Percentiles rank a stretch among this genome's conserved stretches.
phyloP scores from a whole-genome alignment of 768 basidiomycete genomes.

The Panaeolus cyanescens region DNA sequence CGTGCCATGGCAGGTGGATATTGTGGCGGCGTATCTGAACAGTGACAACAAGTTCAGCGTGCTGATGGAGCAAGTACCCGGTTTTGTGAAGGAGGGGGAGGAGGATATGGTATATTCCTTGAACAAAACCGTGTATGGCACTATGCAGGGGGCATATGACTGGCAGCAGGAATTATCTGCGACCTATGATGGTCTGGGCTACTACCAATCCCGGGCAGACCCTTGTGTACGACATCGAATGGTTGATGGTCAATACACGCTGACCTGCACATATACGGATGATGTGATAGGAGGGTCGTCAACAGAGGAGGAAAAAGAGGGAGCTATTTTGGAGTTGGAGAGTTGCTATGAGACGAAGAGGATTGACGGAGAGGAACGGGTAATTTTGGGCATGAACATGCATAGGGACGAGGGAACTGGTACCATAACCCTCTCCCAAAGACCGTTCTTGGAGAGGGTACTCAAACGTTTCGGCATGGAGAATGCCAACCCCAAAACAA shows the following conservation, averaged over 20 bases:
- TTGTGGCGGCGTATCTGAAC: constrained; percentile 14
- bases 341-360: constrained; percentile 12
- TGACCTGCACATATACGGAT: too few relatives aligned
- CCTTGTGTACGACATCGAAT: too few relatives aligned
- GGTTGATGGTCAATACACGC: too few relatives aligned
- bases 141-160: constrained; percentile 22
- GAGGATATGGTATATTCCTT: constrained; percentile 20
- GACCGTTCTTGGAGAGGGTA: constrained; percentile 6
- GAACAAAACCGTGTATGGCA: constrained; percentile 24
- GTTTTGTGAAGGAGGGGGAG: constrained; percentile 14
- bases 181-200: too few relatives aligned
- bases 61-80: constrained; percentile 14
- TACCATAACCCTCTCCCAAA: constrained; percentile 9
- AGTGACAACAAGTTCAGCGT: constrained; percentile 3
- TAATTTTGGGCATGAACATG: constrained; percentile 16
- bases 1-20: constrained; percentile 8
- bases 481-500: constrained; percentile 13
- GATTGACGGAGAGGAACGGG: constrained; percentile 2
- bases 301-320: constrained; percentile 1
- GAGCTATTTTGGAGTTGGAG: constrained; percentile 15
- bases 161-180: constrained; percentile 16
- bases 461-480: constrained; percentile 12
- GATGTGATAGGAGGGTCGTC: constrained; percentile 12
- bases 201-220: too few relatives aligned
- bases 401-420: constrained; percentile 1